A percentile compares a stretch with the other conserved stretches of the same genome.
These are phyloP conservation scores for Melaleuca alternifolia DNA, from an alignment of 345 rosid genomes.

Conservation along the genomic window DNA sequence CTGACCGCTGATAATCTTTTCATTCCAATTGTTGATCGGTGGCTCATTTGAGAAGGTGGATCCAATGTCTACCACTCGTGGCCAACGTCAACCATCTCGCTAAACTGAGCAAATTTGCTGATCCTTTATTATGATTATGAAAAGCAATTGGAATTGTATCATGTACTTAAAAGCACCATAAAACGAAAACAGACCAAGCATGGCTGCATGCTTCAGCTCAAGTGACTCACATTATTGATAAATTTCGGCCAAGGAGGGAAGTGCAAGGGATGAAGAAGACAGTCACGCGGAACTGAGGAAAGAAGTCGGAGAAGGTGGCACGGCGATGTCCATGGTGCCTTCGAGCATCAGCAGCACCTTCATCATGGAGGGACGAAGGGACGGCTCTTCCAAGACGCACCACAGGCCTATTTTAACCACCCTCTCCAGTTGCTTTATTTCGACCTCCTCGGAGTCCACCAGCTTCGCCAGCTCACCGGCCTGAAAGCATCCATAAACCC, in stretches of 20 bases:
- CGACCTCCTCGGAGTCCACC: background rate
- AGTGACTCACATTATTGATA: too few species aligned
- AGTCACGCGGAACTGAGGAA: background rate
- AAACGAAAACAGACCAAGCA: too few species aligned
- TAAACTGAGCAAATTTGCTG: too few species aligned
- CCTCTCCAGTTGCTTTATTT: conserved; percentile 3
- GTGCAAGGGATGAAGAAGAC: background rate
- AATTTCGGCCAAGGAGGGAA: too few species aligned
- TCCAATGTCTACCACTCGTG: too few species aligned
- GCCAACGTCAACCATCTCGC: too few species aligned
- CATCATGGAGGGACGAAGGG: background rate
- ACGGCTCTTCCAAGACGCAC: conserved; percentile 6
- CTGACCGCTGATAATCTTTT: too few species aligned
- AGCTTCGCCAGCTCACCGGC: background rate
- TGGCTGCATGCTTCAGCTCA: too few species aligned
- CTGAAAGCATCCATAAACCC: conserved; percentile 7
- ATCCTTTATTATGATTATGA: too few species aligned
- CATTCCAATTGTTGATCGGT: too few species aligned
- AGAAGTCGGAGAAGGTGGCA: background rate
- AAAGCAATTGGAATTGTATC: too few species aligned
- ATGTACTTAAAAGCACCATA: too few species aligned
- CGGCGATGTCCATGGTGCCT: conserved; percentile 9
- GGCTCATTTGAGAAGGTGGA: background rate
- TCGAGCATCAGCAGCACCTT: conserved; percentile 8
- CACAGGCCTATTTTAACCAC: conserved; percentile 2